Base-by-base conservation (phyloP, 345 rosid genomes). In the Arabidopsis arenosa region DNA sequence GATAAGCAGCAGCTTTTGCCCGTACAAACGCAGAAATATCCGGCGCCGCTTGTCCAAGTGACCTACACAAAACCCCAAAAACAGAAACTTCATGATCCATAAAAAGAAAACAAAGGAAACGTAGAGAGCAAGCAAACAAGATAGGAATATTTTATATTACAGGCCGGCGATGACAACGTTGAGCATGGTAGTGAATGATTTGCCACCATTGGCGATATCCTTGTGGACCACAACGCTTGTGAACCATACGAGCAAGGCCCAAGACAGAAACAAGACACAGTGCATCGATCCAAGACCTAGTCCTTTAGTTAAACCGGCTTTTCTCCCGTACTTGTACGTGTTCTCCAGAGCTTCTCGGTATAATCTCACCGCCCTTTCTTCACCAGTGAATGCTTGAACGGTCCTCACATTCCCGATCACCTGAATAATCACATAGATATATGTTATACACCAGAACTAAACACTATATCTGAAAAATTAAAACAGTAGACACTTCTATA, bases 131-230 rank as follows among this genome's bases (percentile, higher is more conserved):
- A 68, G 67, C 40, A 36, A 26, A 14, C 43, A 37, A 18, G 1
- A n/a, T 17, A 48, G 18, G 17, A 63, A 26, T 23, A 37, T 55
- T 8, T 11, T 36, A 82, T 90, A 58, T 87, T 88, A 92, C 98
- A 95, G 77, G 86, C 99, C 97, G 3, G 97, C 80, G 49, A 92
- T 90, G 63, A 92, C 99, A 48, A 92, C 99, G 69, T 92, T 95
- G 68, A 95, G 97, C 99, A 95, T 95, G 58, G 99, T 95, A 11
- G 99, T 95, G 86, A 95, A 95, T 39, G 99, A 86, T 60, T 89
- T 86, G 15, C 96, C 99, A 8, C 97, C 99, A 74, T 92, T 73
- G 21, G 97, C 88, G 9, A 95, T 95, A 1, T 64, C 18, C 69
- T 95, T 92, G 51, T 95, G 99, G 37, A 95, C 99, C 61, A 92